Base-by-base conservation (phyloP, 371 early-diverging fungal genomes). In the Phascolomyces articulosus region DNA sequence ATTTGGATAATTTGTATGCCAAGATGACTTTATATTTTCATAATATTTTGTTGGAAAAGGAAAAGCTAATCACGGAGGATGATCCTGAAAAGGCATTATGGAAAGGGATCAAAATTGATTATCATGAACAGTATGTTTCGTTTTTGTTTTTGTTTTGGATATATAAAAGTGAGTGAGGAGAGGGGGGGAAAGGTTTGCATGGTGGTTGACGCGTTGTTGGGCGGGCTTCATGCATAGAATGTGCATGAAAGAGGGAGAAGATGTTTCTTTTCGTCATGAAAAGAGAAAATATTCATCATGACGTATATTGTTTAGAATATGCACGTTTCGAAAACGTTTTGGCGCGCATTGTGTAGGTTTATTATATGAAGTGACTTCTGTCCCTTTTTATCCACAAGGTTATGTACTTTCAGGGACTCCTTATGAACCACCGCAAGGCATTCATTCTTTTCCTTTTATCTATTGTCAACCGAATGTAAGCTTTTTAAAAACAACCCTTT, bases 361-460 rank as follows among this genome's bases (percentile, higher is more conserved):
- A 16, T 74, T 88, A 1, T 90, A 87, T 59, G 85, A 87, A 62
- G 82, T 87, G 7, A 75, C 80, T 13, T 56, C 70, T 13, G 74
- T 75, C 0, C 84, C 84, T 3, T 90, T 87, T 58, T 72, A 83
- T 48, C 74, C 77, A 1, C 70, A 80, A 34, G 90, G 90, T 0
- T 88, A 85, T 62, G 77, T 82, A 2, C 80, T 80, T 54, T 64
- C 74, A 20, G 75, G 60, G n/a, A 72, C 76, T 1, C 71, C 82
- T 0, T 90, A 88, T 62, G 85, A 87, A 54, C 59, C 85, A n/a
- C 87, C 87, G 2, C 83, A 84, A 23, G 90, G 88, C 0, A 66
- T 87, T 27, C 84, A 87, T 56, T 90, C 90, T 1, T 90, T 90
- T 61, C 90, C 88, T 13, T 88, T 84, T 48, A 87, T 90, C 57